Conservation (phyloP, 768 basidiomycete genomes). For the Boletus patriciae region DNA sequence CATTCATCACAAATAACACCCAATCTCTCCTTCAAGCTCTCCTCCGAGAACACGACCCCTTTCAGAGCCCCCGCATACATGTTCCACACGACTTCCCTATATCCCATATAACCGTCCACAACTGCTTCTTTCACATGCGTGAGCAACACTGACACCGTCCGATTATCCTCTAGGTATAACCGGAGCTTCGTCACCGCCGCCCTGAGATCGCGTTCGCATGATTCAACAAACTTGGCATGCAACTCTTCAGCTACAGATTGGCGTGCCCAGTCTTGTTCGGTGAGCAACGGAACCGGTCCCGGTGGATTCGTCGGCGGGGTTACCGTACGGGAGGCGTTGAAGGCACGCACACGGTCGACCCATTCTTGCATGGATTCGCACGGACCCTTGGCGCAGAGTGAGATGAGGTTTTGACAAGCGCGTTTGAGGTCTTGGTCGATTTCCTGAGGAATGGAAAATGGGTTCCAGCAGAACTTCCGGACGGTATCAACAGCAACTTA, state of each 20-base stretch:
- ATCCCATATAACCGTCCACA: conserved; percentile 70
- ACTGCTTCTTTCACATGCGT: conserved; percentile 75
- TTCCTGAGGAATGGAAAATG: conserved; percentile 47
- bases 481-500: conserved; percentile 33
- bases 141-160: conserved; percentile 76
- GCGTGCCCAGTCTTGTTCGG: conserved; percentile 50
- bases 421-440: conserved; percentile 84
- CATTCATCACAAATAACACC: conserved; percentile 35
- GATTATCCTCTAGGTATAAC: conserved; percentile 78
- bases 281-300: conserved; percentile 26
- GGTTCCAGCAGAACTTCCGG: neutral
- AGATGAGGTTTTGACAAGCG: conserved; percentile 84
- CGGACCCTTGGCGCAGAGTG: conserved; percentile 54
- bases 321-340: conserved; percentile 26
- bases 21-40: conserved; percentile 42
- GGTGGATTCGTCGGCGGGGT: conserved; percentile 19
- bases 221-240: conserved; percentile 54
- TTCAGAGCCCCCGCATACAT: conserved; percentile 42
- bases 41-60: conserved; percentile 35
- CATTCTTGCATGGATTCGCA: conserved; percentile 63
- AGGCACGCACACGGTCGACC: conserved; percentile 50
- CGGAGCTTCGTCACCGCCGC: conserved; percentile 57
- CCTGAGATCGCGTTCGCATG: conserved; percentile 56
- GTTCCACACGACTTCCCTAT: conserved; percentile 61
- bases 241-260: conserved; percentile 48